Percentiles rank a stretch among this genome's conserved stretches.
phyloP scores from a whole-genome alignment of 441 rosid species.

The Biscutella auriculata region DNA sequence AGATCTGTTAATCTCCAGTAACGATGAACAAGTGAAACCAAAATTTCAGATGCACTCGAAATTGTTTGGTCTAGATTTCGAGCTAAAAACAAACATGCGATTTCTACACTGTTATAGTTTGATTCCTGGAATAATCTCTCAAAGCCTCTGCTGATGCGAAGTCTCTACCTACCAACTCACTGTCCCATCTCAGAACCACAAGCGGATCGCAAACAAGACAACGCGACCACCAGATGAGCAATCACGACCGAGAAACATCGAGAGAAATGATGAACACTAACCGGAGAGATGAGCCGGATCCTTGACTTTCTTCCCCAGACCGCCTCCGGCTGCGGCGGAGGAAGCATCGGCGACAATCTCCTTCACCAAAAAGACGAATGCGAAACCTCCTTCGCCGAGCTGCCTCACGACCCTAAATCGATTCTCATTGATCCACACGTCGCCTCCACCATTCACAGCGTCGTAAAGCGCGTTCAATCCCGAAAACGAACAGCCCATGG shows the following conservation, averaged over 20 bases:
- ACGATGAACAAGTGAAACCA: neutral
- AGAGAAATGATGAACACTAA: constrained; percentile 4
- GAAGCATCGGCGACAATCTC: constrained; percentile 55
- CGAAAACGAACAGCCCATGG: constrained; percentile 86
- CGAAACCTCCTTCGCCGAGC: constrained; percentile 98
- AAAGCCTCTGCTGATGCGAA: neutral
- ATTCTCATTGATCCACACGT: constrained; percentile 98
- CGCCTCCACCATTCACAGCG: constrained; percentile 81
- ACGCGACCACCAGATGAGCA: too few species aligned
- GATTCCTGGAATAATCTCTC: constrained; percentile 4
- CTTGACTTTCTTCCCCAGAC: constrained; percentile 81
- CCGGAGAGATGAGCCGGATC: constrained; percentile 89
- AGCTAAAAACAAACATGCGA: neutral
- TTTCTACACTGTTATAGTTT: constrained; percentile 8
- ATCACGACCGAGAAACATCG: neutral
- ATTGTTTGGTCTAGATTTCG: neutral
- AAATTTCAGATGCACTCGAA: neutral
- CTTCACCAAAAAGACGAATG: constrained; percentile 72
- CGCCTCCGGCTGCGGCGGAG: constrained; percentile 32
- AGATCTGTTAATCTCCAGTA: neutral
- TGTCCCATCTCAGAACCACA: neutral
- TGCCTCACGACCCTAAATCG: constrained; percentile 76
- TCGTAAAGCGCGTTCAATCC: constrained; percentile 92
- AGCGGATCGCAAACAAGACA: neutral
- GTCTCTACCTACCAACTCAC: too few species aligned